Base-by-base conservation (phyloP, 345 rosid genomes). In the Salix dunnii region DNA sequence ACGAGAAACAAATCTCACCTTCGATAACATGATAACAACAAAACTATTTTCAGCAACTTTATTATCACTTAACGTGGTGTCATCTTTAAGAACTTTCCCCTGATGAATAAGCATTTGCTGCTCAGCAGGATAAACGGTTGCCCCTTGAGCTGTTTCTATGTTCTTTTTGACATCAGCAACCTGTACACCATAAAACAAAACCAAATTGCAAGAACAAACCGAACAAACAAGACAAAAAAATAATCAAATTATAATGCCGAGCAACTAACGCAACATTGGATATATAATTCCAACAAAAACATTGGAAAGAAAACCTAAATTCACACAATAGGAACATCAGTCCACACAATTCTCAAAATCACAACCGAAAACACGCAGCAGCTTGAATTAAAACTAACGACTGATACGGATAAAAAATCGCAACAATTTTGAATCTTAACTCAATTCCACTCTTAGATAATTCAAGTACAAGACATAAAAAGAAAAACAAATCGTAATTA, bases 91-190 rank as follows among this genome's bases (percentile, higher is more conserved):
- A 51, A 94, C 95, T 79, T 88, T 92, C 48, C 97, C 97, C 80
- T 92, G 94, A 77, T 90, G 68, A 79, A 94, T 92, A 62, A 94
- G 97, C 95, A 94, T 90, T 77, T 77, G 95, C 40, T 85, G 90
- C 33, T 84, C 80, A 75, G 97, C 92, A 66, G 97, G 97, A 77
- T 88, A 94, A 71, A 83, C 81, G 77, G 81, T 88, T 7, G 84
- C 80, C 31, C 98, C 97, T 82, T 91, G 92, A 21, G 77, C 79
- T 64, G 84, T 81, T 86, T 92, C 97, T 76, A 92, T 92, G 66
- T 74, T 87, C 86, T 81, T 91, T 81, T 94, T 94, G 60, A 94
- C 94, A 81, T 90, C 97, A 65, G 85, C 71, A 76, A 92, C 88
- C 97, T 94, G 82, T 51, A 21, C 40, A 35, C 46, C 27, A 18